These are phyloP conservation scores for Ascodesmis nigricans DNA, from an alignment of 495 filamentous ascomycete species.

Conservation along the genomic window DNA sequence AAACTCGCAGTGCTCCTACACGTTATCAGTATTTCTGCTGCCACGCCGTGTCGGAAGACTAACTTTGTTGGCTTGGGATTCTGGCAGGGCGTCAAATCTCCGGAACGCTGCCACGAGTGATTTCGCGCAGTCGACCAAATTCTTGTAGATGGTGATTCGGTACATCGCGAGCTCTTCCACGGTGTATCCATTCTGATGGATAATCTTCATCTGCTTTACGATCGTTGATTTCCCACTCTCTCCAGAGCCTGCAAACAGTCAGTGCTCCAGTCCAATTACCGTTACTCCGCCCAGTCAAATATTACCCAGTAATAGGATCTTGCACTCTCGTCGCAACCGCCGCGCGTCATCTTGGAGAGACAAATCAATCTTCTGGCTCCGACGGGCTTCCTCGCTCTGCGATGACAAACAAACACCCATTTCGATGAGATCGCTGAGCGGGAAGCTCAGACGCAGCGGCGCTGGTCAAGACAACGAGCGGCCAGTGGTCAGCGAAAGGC, in stretches of 20 bases:
- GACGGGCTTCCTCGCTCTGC: constrained; percentile 72
- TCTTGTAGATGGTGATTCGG: constrained; percentile 91
- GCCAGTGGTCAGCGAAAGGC: constrained; percentile 5
- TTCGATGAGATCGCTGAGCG: too few relatives aligned
- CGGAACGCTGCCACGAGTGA: constrained; percentile 70
- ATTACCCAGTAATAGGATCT: constrained; percentile 84
- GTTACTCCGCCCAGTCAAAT: constrained; percentile 8
- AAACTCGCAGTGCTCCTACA: constrained; percentile 46
- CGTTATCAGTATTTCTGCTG: not conserved
- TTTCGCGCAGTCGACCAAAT: constrained; percentile 87
- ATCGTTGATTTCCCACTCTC: constrained; percentile 98
- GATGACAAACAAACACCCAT: constrained; percentile 81
- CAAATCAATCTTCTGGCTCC: constrained; percentile 80
- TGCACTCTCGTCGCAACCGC: constrained; percentile 85
- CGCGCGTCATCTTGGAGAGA: constrained; percentile 81
- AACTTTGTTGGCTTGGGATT: constrained; percentile 38
- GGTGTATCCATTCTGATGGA: constrained; percentile 90
- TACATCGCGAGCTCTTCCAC: constrained; percentile 80
- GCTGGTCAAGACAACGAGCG: too few relatives aligned
- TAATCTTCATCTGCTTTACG: constrained; percentile 99
- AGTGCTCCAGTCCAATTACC: constrained; percentile 5
- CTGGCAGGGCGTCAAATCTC: constrained; percentile 63
- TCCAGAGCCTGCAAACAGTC: constrained; percentile 48
- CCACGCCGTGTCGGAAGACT: constrained; percentile 1
- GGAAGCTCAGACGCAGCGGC: too few relatives aligned